Evolutionary conservation across 495 filamentous ascomycete genomes (phyloP), one percentile per base, ranked within the genome.

Genomic region (Penicillium arizonense): DNA sequence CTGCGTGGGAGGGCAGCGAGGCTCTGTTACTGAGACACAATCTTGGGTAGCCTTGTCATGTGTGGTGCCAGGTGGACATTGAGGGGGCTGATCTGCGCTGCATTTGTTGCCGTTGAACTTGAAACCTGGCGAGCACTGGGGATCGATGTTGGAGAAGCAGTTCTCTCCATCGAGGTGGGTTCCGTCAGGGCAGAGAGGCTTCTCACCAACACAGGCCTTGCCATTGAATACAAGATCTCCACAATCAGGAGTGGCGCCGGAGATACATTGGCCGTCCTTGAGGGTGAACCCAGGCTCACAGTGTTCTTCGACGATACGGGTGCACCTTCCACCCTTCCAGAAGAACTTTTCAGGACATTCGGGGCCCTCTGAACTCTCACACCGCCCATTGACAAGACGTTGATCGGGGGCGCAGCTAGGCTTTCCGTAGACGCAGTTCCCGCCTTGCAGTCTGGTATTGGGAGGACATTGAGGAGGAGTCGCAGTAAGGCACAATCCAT

Each of bases 101-200:
- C 51, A 54, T 21, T 47, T 47, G 4, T 24, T 46, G 14, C 51
- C 43, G n/a, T 54, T 34, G 51, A 47, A 54, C 9, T 32, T 18
- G 28, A 47, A 47, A 0, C 34, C 34, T 2, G 20, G 2, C 0
- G 51, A 35, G n/a, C 51, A 54, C 8, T n/a, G 34, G 11, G 51
- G 44, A 16, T 30, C 41, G 8, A 13, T 7, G 16, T 23, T 10
- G 10, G 32, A 38, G 3, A 43, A 8, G 18, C 51, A 54, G 14
- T 21, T 16, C 35, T 47, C 51, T 9, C 51, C 51, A 13, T 54
- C 51, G 4, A 54, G 39, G 24, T 45, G 14, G 35, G 42, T 23
- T 18, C 51, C 51, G 3, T 38, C 51, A 8, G 32, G 39, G 18
- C 51, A 54, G 3, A 3, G 5, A 24, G 51, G 51, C 23, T 47